Evolutionary conservation across 108 stramenopile genomes (phyloP), one percentile per base, ranked within the genome.

Genomic region (Fragilaria radians): DNA sequence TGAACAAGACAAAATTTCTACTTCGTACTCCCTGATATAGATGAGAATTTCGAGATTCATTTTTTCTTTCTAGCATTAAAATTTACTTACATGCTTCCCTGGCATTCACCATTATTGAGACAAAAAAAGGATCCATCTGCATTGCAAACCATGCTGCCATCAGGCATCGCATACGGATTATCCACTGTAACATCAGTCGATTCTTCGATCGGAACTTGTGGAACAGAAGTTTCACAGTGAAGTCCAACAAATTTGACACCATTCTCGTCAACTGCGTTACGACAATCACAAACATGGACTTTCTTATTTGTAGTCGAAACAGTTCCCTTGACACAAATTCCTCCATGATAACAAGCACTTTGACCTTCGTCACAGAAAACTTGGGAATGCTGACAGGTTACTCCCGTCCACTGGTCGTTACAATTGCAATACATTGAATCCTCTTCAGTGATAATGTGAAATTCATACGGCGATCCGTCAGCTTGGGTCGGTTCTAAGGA

Each of bases 151-250:
- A n/a, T n/a, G n/a, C n/a, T n/a, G n/a, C n/a, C n/a, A n/a, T n/a
- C n/a, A n/a, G n/a, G n/a, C n/a, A n/a, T n/a, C n/a, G n/a, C n/a
- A n/a, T n/a, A n/a, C n/a, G n/a, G n/a, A n/a, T n/a, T n/a, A n/a
- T n/a, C n/a, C n/a, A n/a, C n/a, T n/a, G n/a, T n/a, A n/a, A n/a
- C n/a, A n/a, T n/a, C n/a, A n/a, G n/a, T n/a, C n/a, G n/a, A n/a
- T n/a, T n/a, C n/a, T n/a, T n/a, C n/a, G n/a, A n/a, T n/a, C n/a
- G n/a, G n/a, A n/a, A n/a, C n/a, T n/a, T n/a, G n/a, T n/a, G 36
- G 36, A 49, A 1, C 25, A 19, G 46, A 24, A 57, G 46, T 32
- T 32, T 65, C 46, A 42, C 36, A 42, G 14, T 42, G 14, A 42
- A 14, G 11, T 11, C 36, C 36, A 42, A 42, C 11, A 42, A 11